A percentile compares a stretch with the other conserved stretches of the same genome.
phyloP scores from a whole-genome alignment of 2,329 filamentous ascomycete genomes.

The Magnaporthiopsis poae region DNA sequence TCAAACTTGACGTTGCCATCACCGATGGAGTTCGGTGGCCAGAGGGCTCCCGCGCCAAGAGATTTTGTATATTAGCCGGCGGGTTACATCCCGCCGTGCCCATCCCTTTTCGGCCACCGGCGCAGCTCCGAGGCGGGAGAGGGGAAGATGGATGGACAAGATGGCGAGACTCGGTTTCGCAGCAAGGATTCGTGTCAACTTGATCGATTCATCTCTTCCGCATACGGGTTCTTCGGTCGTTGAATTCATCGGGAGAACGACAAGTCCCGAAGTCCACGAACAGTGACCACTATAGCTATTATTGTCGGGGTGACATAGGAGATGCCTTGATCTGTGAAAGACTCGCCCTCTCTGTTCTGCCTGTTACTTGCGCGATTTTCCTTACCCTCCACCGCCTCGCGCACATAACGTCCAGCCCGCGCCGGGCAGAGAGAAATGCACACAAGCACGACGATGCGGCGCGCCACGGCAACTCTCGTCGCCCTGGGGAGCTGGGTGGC shows the following conservation, averaged over 20 bases:
- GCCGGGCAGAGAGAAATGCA: neutral
- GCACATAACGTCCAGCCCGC: neutral
- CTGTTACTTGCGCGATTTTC: neutral
- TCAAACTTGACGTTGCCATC: neutral
- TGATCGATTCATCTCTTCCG: neutral
- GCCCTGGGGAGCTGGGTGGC: constrained; percentile 1
- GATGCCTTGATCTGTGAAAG: neutral
- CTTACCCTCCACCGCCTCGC: too few species aligned
- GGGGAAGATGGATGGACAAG: neutral
- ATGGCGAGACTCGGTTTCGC: neutral
- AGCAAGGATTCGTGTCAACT: neutral
- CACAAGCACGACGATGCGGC: neutral
- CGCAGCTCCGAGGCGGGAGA: neutral
- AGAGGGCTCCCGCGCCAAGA: neutral
- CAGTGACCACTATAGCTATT: too few species aligned
- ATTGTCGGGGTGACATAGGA: neutral
- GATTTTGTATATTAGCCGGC: neutral
- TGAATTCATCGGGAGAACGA: neutral
- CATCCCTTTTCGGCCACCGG: neutral
- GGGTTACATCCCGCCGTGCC: neutral
- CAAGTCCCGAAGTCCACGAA: neutral
- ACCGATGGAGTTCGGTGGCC: neutral
- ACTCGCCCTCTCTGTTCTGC: neutral
- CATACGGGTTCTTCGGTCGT: neutral
- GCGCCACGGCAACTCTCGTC: neutral